A percentile compares a stretch with the other conserved stretches of the same genome.
phyloP scores from a whole-genome alignment of 2,329 filamentous ascomycete genomes.

The Aspergillus quadricinctus region DNA sequence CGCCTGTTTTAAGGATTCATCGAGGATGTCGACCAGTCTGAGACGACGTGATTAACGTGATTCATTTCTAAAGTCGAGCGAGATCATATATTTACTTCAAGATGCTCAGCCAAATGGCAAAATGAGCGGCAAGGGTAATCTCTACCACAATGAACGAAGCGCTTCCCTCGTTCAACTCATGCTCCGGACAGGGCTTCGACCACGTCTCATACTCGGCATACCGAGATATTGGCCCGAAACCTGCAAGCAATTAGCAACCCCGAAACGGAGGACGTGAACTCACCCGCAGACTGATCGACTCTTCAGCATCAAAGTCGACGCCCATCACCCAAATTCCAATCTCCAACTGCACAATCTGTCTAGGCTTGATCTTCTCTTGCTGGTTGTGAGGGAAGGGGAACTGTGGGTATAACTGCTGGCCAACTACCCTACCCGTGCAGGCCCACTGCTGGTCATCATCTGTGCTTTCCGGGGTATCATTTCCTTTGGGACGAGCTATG shows the following conservation, averaged over 20 bases:
- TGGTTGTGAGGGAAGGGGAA: constrained; percentile 37
- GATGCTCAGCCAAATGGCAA: constrained; percentile 29
- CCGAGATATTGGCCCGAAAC: constrained; percentile 32
- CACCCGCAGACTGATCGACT: constrained; percentile 24
- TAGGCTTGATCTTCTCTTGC: constrained; percentile 39
- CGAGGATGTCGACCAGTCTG: no score
- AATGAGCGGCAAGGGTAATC: no score
- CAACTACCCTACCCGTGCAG: constrained; percentile 40
- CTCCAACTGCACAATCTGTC: constrained; percentile 43
- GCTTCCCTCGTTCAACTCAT: constrained; percentile 40
- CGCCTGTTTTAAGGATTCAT: no score
- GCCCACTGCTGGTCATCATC: constrained; percentile 43
- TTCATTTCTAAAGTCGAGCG: no score
- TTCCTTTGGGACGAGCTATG: constrained; percentile 42
- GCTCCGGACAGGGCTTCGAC: constrained; percentile 35
- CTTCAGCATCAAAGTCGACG: constrained; percentile 43
- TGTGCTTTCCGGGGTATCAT: constrained; percentile 46
- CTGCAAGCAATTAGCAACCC: constrained; percentile 7
- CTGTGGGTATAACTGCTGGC: constrained; percentile 41
- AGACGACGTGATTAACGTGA: no score
- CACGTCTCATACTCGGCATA: constrained; percentile 39
- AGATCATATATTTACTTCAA: neutral
- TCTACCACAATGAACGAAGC: constrained; percentile 37
- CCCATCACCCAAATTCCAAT: constrained; percentile 49
- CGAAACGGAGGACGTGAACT: neutral